A percentile compares a stretch with the other conserved stretches of the same genome.
These are phyloP conservation scores for Tuber umbilicatum DNA, from an alignment of 495 filamentous ascomycete species.

Conservation along the genomic window DNA sequence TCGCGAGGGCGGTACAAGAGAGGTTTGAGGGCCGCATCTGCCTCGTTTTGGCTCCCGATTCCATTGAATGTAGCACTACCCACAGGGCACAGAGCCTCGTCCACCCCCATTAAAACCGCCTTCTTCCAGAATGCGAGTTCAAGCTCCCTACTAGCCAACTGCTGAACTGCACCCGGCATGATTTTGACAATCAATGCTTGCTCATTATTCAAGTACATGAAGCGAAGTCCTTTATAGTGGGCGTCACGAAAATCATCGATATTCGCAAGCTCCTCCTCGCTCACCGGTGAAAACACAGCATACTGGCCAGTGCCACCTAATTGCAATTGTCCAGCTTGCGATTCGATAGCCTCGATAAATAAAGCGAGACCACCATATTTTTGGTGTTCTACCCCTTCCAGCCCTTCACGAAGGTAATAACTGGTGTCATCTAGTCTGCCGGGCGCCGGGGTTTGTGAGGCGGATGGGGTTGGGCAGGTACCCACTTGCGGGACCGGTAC, in stretches of 20 bases:
- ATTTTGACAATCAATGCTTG: constrained; percentile 10
- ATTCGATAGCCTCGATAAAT: background rate
- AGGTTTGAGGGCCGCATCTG: background rate
- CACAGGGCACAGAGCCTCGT: background rate
- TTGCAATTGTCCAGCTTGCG: background rate
- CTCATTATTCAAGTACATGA: background rate
- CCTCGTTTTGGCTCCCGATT: constrained; percentile 3
- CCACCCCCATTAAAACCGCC: background rate
- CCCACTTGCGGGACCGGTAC: too few relatives aligned
- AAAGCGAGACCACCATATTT: background rate
- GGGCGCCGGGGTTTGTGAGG: background rate
- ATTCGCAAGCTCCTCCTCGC: background rate
- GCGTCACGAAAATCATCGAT: background rate
- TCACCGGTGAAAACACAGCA: background rate
- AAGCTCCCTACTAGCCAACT: background rate
- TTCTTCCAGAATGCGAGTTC: background rate
- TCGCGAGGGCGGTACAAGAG: too few relatives aligned
- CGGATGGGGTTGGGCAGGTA: background rate
- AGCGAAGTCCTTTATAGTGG: background rate
- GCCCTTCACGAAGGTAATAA: background rate
- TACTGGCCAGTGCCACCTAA: background rate
- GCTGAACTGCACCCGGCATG: background rate
- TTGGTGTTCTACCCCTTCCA: background rate
- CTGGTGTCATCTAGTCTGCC: too few relatives aligned
- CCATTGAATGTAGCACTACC: background rate